Percentiles rank a stretch among this genome's conserved stretches.
These are phyloP conservation scores for Fusarium camptoceras DNA, from an alignment of 2,329 filamentous ascomycete genomes.

Conservation along the genomic window DNA sequence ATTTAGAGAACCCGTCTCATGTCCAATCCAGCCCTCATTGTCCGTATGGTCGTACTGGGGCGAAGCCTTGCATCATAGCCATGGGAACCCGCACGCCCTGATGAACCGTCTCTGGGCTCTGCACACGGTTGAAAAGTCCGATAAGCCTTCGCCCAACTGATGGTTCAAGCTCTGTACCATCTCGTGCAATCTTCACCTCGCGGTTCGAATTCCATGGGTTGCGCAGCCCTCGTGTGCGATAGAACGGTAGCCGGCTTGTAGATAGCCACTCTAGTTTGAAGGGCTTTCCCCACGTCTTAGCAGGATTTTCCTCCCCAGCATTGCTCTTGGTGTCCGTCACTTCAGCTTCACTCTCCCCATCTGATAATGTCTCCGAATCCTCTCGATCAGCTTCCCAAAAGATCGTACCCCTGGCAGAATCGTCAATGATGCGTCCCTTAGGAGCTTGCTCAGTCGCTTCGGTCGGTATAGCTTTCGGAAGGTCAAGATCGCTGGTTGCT, in stretches of 20 bases:
- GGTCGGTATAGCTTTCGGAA: slow-evolving; percentile 83
- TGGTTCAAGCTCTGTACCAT: slow-evolving; percentile 93
- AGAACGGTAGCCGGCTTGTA: slow-evolving; percentile 85
- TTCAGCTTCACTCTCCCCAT: slow-evolving; percentile 56
- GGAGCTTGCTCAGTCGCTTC: slow-evolving; percentile 82
- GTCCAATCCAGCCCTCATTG: slow-evolving; percentile 27
- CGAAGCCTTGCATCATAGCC: slow-evolving; percentile 54
- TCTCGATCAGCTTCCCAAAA: slow-evolving; percentile 90
- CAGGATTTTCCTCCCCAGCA: slow-evolving; percentile 56
- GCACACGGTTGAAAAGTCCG: slow-evolving; percentile 77
- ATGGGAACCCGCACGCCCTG: slow-evolving; percentile 50
- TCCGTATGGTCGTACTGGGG: slow-evolving; percentile 53
- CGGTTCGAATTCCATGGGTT: slow-evolving; percentile 97
- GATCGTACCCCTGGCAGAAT: slow-evolving; percentile 92
- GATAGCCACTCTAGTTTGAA: slow-evolving; percentile 94
- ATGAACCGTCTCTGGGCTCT: slow-evolving; percentile 53
- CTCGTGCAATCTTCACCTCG: slow-evolving; percentile 94
- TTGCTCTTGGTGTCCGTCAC: slow-evolving; percentile 54
- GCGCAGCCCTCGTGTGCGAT: slow-evolving; percentile 84
- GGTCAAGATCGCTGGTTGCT: slow-evolving; percentile 68
- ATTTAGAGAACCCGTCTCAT: slow-evolving; percentile 27
- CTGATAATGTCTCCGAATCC: slow-evolving; percentile 58
- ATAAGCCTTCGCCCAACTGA: slow-evolving; percentile 80
- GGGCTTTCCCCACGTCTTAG: slow-evolving; percentile 87
- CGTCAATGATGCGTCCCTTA: slow-evolving; percentile 88